Conservation (phyloP, 208 protist species). For the Leishmania gerbilli region DNA sequence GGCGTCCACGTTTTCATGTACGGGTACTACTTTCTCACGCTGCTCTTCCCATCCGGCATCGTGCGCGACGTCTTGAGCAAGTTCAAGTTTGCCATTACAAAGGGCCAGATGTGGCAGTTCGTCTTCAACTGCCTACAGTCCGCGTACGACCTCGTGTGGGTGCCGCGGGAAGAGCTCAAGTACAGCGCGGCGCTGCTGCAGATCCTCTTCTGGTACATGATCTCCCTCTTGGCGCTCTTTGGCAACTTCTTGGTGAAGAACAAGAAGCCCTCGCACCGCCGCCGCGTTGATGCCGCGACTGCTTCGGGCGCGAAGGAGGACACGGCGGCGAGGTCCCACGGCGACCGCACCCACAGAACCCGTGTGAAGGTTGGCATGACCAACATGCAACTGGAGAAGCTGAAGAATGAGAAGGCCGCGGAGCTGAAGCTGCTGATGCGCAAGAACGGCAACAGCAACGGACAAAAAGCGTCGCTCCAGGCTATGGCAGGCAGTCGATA, state of each 20-base stretch:
- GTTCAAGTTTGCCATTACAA: constrained; percentile 83
- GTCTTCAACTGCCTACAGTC: constrained; percentile 72
- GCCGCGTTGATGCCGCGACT: not conserved
- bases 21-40: constrained; percentile 80
- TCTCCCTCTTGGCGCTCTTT: constrained; percentile 70
- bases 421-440: constrained; percentile 4
- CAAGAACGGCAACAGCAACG: constrained; percentile 3
- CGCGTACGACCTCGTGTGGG: constrained; percentile 58
- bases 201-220: constrained; percentile 82
- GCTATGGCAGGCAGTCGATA: constrained; percentile 3
- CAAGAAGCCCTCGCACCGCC: constrained; percentile 19
- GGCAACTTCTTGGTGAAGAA: constrained; percentile 74
- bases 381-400: constrained; percentile 7
- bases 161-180: constrained; percentile 47
- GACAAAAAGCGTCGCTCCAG: not conserved
- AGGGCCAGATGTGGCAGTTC: constrained; percentile 80
- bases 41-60: constrained; percentile 51
- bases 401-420: not conserved
- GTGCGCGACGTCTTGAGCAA: constrained; percentile 60
- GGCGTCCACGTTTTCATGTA: constrained; percentile 86
- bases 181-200: constrained; percentile 58
- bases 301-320: not conserved
- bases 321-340: not conserved
- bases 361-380: constrained; percentile 13
- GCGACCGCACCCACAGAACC: not conserved